Base-by-base conservation (phyloP, 139 green algal species). In the Picochlorum sp. region DNA sequence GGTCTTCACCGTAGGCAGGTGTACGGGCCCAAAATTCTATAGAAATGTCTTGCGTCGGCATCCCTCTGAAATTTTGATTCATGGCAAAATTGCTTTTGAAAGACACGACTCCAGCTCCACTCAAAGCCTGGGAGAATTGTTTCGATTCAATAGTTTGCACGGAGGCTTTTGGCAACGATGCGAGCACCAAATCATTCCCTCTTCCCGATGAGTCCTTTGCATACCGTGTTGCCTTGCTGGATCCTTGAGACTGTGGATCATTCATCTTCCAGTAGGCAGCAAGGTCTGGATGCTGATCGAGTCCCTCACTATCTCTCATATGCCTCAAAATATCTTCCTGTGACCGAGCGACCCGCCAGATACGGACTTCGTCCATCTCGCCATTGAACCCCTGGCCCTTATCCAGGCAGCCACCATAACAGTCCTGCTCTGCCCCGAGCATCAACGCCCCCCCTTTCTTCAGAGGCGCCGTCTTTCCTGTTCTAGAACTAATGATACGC, bases 241-340 rank as follows among this genome's bases (percentile, higher is more conserved):
- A 37, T 4, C 80, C 80, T 18, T 69, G 58, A 20, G 75, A 63
- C 16, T 74, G 75, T 16, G 80, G 77, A 63, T 95, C 88, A 63
- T 95, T 83, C 71, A 95, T 94, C 28, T 87, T 78, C 88, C 88
- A 95, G 65, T 88, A 94, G 2, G 86, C 84, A 13, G 87, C 79
- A 49, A 95, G 73, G 56, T 88, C 76, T 52, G 41, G 15, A 24
- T 86, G 34, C 45, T 74, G 66, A 18, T 83, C 79, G 49, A 92
- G 60, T 4, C 63, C 65, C 24, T 20, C 14, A 34, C 14, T 55
- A 20, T 59, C 28, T 18, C 86, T 63, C 86, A 95, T 94, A 74
- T 78, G 68, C 6, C 56, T 69, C 9, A 87, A 64, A 64, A 95
- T 93, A 41, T 95, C 69, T 21, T 77, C 66, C 74, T 95, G 87